phyloP scores from a whole-genome alignment of 331 rosid species.

The Rosa hybrid region DNA sequence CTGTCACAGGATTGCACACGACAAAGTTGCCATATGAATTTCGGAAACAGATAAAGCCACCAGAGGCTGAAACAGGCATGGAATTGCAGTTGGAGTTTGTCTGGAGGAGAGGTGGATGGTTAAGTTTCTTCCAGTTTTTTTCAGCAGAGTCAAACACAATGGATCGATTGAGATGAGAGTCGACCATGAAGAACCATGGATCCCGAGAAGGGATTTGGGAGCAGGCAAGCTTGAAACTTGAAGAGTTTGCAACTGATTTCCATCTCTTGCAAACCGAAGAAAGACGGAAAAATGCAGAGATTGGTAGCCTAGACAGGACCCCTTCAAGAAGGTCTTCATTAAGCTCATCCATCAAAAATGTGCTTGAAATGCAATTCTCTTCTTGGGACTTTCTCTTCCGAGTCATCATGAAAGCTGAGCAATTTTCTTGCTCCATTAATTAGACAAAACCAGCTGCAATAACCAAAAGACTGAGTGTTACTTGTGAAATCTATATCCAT shows the following conservation, averaged over 20 bases:
- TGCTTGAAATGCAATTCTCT: conserved; percentile 26
- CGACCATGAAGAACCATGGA: conserved; percentile 95
- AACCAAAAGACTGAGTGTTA: conserved; percentile 25
- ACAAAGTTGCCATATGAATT: conserved; percentile 49
- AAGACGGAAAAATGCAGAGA: conserved; percentile 83
- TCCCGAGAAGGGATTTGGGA: conserved; percentile 65
- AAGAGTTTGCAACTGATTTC: conserved; percentile 74
- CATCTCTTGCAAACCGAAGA: conserved; percentile 91
- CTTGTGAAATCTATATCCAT: conserved; percentile 1
- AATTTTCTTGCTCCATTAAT: conserved; percentile 48
- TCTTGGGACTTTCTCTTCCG: conserved; percentile 69
- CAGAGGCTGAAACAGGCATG: conserved; percentile 90
- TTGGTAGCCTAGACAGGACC: conserved; percentile 92
- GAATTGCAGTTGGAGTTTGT: conserved; percentile 39
- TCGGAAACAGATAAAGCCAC: conserved; percentile 87
- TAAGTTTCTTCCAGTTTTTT: conserved; percentile 69
- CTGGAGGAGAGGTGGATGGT: conserved; percentile 46
- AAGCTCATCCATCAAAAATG: conserved; percentile 66
- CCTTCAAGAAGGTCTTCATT: conserved; percentile 86
- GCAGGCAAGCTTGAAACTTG: conserved; percentile 87
- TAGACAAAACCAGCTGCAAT: conserved; percentile 40
- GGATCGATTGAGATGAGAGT: conserved; percentile 60
- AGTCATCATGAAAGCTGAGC: conserved; percentile 26
- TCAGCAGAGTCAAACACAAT: conserved; percentile 79
- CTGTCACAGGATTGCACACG: conserved; percentile 72